Evolutionary conservation across 2,329 filamentous ascomycete genomes (phyloP), one percentile per base, ranked within the genome.

Genomic region (Fusarium austroafricanum): DNA sequence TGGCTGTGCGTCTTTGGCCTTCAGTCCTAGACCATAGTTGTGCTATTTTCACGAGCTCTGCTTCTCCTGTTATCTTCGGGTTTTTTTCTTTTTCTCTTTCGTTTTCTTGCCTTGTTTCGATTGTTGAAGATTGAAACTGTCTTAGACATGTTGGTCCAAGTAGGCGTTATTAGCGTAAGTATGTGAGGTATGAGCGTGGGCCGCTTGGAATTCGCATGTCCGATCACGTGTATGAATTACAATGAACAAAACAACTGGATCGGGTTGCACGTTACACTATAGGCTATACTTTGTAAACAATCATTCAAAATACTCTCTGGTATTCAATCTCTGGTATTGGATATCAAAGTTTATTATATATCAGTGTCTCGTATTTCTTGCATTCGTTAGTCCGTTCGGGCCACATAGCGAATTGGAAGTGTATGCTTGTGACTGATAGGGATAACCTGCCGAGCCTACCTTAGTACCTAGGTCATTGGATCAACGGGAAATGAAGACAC

Each of bases 401-500:
- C 29, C 43, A 44, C 40, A 53, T 21, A 56, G 44, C 31, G 55
- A 53, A 61, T 33, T n/a, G 47, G 55, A 53, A 61, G 38, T n/a
- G 47, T 39, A 53, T 62, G 49, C 63, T 63, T 20, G 49, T 59
- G 44, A 50, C 51, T 20, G 44, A 59, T 50, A 28, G 26, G 53
- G 64, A 54, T 38, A 55, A 49, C 29, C 42, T 45, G 23, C 56
- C 55, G 45, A 55, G 61, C 47, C 51, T 42, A 55, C 40, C 31
- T 33, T 45, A 66, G 66, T 42, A 55, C 40, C 31, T 33, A 49
- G 66, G 66, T 70, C 66, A 69, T 69, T 64, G 52, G 66, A 63
- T 61, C 62, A 53, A 18, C 28, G 62, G 66, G 66, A 67, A 70
- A 69, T 69, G 66, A 69, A 59, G 62, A 67, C 33, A 59, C 39